Evolutionary conservation across 768 basidiomycete species (phyloP).

Genomic region (Tulasnella sp.): DNA sequence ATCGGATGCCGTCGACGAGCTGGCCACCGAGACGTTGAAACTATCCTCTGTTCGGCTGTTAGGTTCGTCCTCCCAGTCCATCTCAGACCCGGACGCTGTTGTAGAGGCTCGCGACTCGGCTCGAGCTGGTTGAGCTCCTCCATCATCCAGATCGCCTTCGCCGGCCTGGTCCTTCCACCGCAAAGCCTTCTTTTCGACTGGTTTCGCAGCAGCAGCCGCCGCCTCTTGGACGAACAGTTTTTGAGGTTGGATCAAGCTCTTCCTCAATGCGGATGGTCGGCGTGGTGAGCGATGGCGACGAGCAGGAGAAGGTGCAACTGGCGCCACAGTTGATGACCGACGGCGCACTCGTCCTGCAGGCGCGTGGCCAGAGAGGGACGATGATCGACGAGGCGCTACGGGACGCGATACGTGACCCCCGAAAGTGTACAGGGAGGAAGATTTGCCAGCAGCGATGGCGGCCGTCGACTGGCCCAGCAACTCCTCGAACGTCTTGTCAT

Average conservation of each 20-base stretch:
- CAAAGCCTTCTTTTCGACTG: constrained; percentile 54
- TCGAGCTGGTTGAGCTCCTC: constrained; percentile 23
- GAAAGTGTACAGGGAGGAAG: constrained; percentile 41
- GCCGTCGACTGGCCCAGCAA: constrained; percentile 62
- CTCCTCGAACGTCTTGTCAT: constrained; percentile 58
- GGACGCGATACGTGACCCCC: constrained; percentile 36
- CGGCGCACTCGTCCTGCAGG: constrained; percentile 42
- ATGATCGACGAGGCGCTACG: constrained; percentile 41
- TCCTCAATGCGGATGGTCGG: constrained; percentile 51
- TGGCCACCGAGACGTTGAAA: constrained; percentile 42
- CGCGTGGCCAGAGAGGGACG: constrained; percentile 37
- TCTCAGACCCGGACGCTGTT: constrained; percentile 37
- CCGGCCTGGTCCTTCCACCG: constrained; percentile 85
- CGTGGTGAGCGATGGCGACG: constrained; percentile 55
- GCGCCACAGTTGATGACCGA: constrained; percentile 30
- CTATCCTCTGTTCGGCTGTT: constrained; percentile 72
- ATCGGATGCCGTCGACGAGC: not conserved
- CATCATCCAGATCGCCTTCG: constrained; percentile 69
- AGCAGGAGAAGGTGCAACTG: constrained; percentile 33
- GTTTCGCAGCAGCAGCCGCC: constrained; percentile 40
- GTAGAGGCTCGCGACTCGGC: constrained; percentile 35
- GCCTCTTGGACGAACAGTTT: not conserved
- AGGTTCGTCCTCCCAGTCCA: constrained; percentile 47
- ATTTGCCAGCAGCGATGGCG: constrained; percentile 39
- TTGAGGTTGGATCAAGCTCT: constrained; percentile 44